Evolutionary conservation across 495 filamentous ascomycete genomes (phyloP).

Genomic region (Lasiosphaeriaceae sp.): DNA sequence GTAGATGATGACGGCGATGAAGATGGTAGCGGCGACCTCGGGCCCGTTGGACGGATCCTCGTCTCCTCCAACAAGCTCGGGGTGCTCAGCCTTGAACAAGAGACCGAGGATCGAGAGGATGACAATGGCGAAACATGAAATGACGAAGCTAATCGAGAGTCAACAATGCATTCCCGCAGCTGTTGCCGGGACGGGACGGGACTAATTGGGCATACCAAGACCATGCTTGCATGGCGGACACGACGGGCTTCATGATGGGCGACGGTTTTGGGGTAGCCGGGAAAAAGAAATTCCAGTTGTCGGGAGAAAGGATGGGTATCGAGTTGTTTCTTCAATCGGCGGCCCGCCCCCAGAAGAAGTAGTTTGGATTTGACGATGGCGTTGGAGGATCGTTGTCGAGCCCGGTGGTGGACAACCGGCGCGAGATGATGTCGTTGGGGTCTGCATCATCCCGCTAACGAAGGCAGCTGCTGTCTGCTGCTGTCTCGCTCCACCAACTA

Average conservation of each 20-base stretch:
- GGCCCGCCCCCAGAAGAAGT: too few species aligned
- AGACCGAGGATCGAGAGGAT: conserved; percentile 80
- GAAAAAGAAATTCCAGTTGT: too few species aligned
- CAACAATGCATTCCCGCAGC: not conserved
- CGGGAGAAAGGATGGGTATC: too few species aligned
- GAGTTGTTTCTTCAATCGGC: too few species aligned
- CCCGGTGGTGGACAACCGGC: too few species aligned
- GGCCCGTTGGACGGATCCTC: conserved; percentile 69
- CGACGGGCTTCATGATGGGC: conserved; percentile 82
- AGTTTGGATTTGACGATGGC: too few species aligned
- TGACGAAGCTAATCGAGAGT: conserved; percentile 61
- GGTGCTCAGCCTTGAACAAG: conserved; percentile 73
- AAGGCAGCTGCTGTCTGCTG: too few species aligned
- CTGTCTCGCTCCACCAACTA: too few species aligned
- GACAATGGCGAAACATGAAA: conserved; percentile 83
- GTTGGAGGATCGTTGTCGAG: too few species aligned
- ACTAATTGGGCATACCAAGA: conserved; percentile 60
- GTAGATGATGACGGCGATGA: conserved; percentile 81
- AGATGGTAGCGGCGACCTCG: conserved; percentile 77
- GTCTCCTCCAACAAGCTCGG: conserved; percentile 70
- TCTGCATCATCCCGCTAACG: too few species aligned
- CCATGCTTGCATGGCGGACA: conserved; percentile 88
- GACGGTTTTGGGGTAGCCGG: too few species aligned
- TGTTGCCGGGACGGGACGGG: not conserved
- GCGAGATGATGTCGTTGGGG: too few species aligned